Evolutionary conservation across 495 filamentous ascomycete species (phyloP).

Genomic region (Corynascus novoguineensis): DNA sequence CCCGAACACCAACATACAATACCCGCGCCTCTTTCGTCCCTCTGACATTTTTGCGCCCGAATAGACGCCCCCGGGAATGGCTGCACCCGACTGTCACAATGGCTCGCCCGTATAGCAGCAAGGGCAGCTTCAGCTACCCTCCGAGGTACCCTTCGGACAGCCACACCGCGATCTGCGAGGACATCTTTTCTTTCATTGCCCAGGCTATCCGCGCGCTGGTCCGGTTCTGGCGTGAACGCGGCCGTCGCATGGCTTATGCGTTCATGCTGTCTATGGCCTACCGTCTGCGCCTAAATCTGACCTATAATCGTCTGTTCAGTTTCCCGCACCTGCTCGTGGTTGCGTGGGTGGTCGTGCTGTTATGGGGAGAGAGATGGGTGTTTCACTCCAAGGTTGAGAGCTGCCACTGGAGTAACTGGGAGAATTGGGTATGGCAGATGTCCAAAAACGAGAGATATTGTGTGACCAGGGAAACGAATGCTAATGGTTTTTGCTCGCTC

Average conservation of each 20-base stretch:
- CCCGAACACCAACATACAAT: neutral
- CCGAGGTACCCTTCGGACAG: conserved; percentile 17
- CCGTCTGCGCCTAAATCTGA: conserved; percentile 38
- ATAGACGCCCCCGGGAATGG: conserved; percentile 19
- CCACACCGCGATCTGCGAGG: conserved; percentile 28
- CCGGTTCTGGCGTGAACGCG: conserved; percentile 36
- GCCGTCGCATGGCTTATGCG: conserved; percentile 29
- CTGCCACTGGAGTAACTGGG: conserved; percentile 86
- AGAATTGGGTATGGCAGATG: conserved; percentile 70
- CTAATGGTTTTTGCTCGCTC: neutral
- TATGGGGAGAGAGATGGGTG: conserved; percentile 81
- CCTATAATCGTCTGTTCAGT: conserved; percentile 46
- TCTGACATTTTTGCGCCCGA: no score
- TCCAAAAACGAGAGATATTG: neutral
- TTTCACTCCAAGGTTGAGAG: conserved; percentile 60
- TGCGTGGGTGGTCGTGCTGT: conserved; percentile 71
- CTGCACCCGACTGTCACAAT: conserved; percentile 19
- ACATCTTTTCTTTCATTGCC: conserved; percentile 25
- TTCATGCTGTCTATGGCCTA: conserved; percentile 25
- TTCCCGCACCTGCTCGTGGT: conserved; percentile 61
- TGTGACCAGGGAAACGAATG: neutral
- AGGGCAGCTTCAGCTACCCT: conserved; percentile 13
- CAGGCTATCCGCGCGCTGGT: conserved; percentile 30
- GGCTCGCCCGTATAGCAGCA: conserved; percentile 26
- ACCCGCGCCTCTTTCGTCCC: neutral